A percentile compares a stretch with the other conserved stretches of the same genome.
These are phyloP conservation scores for Byssochlamys sp. DNA, from an alignment of 2,329 filamentous ascomycete species.

Conservation along the genomic window DNA sequence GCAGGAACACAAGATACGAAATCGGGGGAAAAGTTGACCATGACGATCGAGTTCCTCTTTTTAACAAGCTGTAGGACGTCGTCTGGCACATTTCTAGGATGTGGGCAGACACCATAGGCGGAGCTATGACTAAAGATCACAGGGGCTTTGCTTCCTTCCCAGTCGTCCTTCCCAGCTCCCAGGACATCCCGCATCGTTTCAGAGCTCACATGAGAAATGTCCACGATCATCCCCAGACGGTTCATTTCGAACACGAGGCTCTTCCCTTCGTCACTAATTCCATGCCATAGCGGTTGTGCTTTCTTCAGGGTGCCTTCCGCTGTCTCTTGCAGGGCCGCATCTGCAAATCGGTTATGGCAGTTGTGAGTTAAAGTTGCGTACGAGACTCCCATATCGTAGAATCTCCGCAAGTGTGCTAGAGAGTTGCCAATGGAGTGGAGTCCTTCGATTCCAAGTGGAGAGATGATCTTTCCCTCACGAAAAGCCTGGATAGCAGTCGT, in stretches of 20 bases:
- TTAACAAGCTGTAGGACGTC: slow-evolving; percentile 70
- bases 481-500: slow-evolving; percentile 55
- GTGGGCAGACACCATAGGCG: slow-evolving; percentile 68
- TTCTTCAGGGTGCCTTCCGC: slow-evolving; percentile 29
- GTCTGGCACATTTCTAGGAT: slow-evolving; percentile 84
- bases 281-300: slow-evolving; percentile 39
- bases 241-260: slow-evolving; percentile 80
- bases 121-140: slow-evolving; percentile 86
- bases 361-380: slow-evolving; percentile 89
- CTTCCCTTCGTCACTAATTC: slow-evolving; percentile 62
- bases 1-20: slow-evolving; percentile 68
- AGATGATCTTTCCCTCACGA: slow-evolving; percentile 56
- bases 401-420: slow-evolving; percentile 57
- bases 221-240: slow-evolving; percentile 84
- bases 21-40: slow-evolving; percentile 79
- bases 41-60: slow-evolving; percentile 63
- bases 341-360: slow-evolving; percentile 82
- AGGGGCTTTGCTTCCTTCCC: slow-evolving; percentile 66
- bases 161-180: slow-evolving; percentile 48
- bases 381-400: slow-evolving; percentile 67
- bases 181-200: slow-evolving; percentile 82
- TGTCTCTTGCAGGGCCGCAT: slow-evolving; percentile 57
- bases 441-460: slow-evolving; percentile 72
- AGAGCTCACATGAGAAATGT: slow-evolving; percentile 66
- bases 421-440: slow-evolving; percentile 88